A percentile compares a stretch with the other conserved stretches of the same genome.
Conservation (phyloP, 192 early-diverging fungal species). For the Lobulomyces angularis region DNA sequence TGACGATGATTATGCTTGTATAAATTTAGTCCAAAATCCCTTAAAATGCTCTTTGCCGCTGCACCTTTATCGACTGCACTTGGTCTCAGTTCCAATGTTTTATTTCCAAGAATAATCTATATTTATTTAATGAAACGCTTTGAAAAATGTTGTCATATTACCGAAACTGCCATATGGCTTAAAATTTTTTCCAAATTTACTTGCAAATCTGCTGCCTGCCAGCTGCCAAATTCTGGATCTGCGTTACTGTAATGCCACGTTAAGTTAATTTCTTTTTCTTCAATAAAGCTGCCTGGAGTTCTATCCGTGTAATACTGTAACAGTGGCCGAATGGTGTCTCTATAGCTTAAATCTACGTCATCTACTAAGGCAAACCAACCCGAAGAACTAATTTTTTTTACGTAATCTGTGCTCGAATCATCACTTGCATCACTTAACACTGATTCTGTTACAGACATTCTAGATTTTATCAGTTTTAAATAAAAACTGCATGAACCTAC, state of each 20-base stretch:
- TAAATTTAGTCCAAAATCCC: constrained; percentile 57
- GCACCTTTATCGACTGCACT: constrained; percentile 84
- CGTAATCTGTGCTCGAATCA: too few relatives aligned
- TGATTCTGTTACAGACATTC: too few relatives aligned
- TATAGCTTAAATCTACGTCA: constrained; percentile 81
- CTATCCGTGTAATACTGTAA: constrained; percentile 97
- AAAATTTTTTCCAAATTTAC: constrained; percentile 93
- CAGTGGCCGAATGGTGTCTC: constrained; percentile 79
- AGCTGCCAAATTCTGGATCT: constrained; percentile 81
- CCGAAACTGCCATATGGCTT: constrained; percentile 80
- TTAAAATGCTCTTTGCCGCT: constrained; percentile 74
- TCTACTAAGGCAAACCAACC: constrained; percentile 85
- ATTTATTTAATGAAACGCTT: too few relatives aligned
- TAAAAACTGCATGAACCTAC: too few relatives aligned
- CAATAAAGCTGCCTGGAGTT: constrained; percentile 93
- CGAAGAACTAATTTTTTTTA: too few relatives aligned
- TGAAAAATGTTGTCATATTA: too few relatives aligned
- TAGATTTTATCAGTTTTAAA: too few relatives aligned
- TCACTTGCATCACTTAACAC: too few relatives aligned
- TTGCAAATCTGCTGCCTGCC: constrained; percentile 97
- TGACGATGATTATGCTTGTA: too few relatives aligned
- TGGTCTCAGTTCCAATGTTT: constrained; percentile 92
- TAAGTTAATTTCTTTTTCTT: constrained; percentile 97
- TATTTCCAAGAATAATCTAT: constrained; percentile 92
- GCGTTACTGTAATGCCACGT: constrained; percentile 98